Evolutionary conservation across 164 flowering plant genomes (phyloP), one percentile per base, ranked within the genome.

Genomic region (Liriodendron chinense): DNA sequence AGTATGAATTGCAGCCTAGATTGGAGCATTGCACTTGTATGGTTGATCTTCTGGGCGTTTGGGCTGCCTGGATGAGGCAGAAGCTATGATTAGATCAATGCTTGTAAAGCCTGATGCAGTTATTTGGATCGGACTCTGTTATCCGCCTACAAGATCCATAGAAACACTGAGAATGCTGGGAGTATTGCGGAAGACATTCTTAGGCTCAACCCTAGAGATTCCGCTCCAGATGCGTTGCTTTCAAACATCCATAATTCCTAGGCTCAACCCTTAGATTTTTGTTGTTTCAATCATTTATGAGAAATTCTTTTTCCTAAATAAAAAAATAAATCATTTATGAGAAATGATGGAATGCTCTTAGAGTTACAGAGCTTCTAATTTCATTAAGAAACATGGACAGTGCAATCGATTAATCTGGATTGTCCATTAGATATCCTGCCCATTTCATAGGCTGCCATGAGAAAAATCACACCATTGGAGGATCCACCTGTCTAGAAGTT

Each of bases 81-180:
- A 89, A 77, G 80, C 75, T 47, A 69, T 84, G 77, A 89, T 90
- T 34, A 82, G 82, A 80, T 85, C 89, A 4, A 91, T 93, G 93
- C 92, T 93, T 0, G 74, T 87, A 9, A 77, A 89, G 78, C 76
- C 92, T 9, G 92, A 92, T 77, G 72, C 81, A 8, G 75, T 92
- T 28, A 92, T 87, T 23, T 91, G 95, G 97, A 92, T n/a, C n/a
- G 90, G 72, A 91, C 95, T 59, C 81, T 92, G 85, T 77, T 92
- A 64, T 91, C 90, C 22, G 89, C 92, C 0, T 91, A 94, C 80
- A 90, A 89, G 81, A 83, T 78, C 25, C 89, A 92, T 72, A 89
- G 86, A 76, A 90, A 90, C 68, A 78, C 78, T 21, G 89, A 90
- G 66, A 87, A 90, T 86, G 94, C 92, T 21, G 82, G 57, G 71